Base-by-base conservation (phyloP, 495 filamentous ascomycete species). In the Emericellopsis terricola region DNA sequence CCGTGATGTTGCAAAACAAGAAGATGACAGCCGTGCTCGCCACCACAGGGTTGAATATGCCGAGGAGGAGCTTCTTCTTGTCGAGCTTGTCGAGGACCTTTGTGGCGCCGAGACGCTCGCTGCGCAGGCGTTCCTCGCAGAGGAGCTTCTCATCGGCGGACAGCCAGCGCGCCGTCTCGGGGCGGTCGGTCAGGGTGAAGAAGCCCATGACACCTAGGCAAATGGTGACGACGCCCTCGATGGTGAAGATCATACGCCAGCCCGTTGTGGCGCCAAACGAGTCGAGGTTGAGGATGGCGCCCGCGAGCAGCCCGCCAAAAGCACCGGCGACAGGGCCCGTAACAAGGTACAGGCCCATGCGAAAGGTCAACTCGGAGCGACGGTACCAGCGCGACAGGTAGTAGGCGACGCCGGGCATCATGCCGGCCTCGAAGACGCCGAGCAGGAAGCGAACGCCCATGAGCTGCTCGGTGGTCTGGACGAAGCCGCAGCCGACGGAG, bases 241-340 rank as follows among this genome's bases (percentile, higher is more conserved):
- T 59, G 35, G 69, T 61, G 48, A 81, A 84, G 19, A 86, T 80
- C 79, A 78, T 84, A 3, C 73, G 59, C 79, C 80, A 83, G 2
- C 78, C 77, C 0, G 53, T 50, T 35, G 69, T 68, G 38, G 74
- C 61, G 73, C 50, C 63, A 2, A 82, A 55, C 29, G 70, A 72
- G 50, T 81, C 76, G 0, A 84, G 82, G 17, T 73, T 57, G 1
- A 57, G 60, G 33, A 82, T 78, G 1, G 68, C 74, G 6, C 68
- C 73, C 0, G 78, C 81, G 10, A 86, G 65, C 0, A 84, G 60
- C 2, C 80, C 81, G 38, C 81, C 82, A 40, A 86, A 85, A 1
- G 79, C 80, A 0, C 82, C 82, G 2, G 78, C 71, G 0, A 86
- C 51, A 3, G 73, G 72, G 46, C 81, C 78, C 1, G 81, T 78